Percentiles rank a stretch among this genome's conserved stretches.
These are phyloP conservation scores for Zymoseptoria tritici DNA, from an alignment of 2,329 filamentous ascomycete genomes.

Conservation along the genomic window DNA sequence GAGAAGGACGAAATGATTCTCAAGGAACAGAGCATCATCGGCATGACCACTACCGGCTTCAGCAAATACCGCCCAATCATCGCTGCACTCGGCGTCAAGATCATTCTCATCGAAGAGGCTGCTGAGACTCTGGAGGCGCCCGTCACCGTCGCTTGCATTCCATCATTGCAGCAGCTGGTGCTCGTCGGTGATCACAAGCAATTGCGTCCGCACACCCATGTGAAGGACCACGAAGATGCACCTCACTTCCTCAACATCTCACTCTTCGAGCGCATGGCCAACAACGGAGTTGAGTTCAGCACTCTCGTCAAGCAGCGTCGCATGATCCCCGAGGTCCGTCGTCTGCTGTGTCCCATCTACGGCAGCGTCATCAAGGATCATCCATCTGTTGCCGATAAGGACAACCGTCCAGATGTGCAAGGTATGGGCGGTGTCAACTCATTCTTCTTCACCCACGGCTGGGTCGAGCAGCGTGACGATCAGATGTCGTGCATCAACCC, in stretches of 20 bases:
- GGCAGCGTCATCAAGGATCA: slow-evolving; percentile 51
- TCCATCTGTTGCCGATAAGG: slow-evolving; percentile 40
- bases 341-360: slow-evolving; percentile 57
- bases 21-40: slow-evolving; percentile 52
- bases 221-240: slow-evolving; percentile 49
- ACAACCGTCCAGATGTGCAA: slow-evolving; percentile 45
- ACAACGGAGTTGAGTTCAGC: slow-evolving; percentile 54
- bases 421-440: slow-evolving; percentile 56
- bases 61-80: slow-evolving; percentile 71
- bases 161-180: slow-evolving; percentile 57
- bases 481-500: slow-evolving; percentile 62
- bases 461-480: slow-evolving; percentile 56
- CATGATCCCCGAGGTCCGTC: slow-evolving; percentile 63
- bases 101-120: slow-evolving; percentile 72
- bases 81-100: slow-evolving; percentile 55
- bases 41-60: slow-evolving; percentile 71
- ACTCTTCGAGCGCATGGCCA: slow-evolving; percentile 72
- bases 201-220: slow-evolving; percentile 60
- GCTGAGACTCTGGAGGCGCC: slow-evolving; percentile 67
- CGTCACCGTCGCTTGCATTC: slow-evolving; percentile 52
- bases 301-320: slow-evolving; percentile 62
- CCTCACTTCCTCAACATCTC: slow-evolving; percentile 66
- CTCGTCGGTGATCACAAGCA: slow-evolving; percentile 77
- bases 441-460: slow-evolving; percentile 58
- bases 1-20: slow-evolving; percentile 55